Percentiles rank a stretch among this genome's conserved stretches.
These are phyloP conservation scores for Candida quercuum DNA, from an alignment of 805 yeast species.

Conservation along the genomic window DNA sequence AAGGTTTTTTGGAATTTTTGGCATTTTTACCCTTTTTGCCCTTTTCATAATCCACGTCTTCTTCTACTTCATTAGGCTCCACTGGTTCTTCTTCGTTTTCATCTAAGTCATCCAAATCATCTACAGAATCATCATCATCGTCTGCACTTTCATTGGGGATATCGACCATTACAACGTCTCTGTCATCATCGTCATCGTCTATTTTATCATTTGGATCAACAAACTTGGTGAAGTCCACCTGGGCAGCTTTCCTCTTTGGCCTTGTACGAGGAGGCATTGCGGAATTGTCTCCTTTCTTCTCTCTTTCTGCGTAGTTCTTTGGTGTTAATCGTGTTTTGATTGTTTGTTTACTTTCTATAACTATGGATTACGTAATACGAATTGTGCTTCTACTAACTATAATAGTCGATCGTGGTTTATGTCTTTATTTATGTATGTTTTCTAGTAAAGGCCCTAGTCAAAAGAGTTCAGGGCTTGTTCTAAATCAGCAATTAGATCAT, in stretches of 20 bases:
- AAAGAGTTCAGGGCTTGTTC: slow-evolving; percentile 42
- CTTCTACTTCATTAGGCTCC: slow-evolving; percentile 6
- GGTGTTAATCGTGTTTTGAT: no score
- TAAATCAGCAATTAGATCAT: slow-evolving; percentile 74
- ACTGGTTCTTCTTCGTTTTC: slow-evolving; percentile 6
- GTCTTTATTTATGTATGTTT: no score
- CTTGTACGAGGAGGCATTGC: slow-evolving; percentile 1
- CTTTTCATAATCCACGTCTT: slow-evolving; percentile 5
- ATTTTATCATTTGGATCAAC: slow-evolving; percentile 3
- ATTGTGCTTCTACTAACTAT: no score
- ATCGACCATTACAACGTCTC: neutral
- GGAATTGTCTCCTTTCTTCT: no score
- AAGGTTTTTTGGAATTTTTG: neutral
- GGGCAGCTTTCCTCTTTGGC: slow-evolving; percentile 6
- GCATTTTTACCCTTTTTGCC: slow-evolving; percentile 1
- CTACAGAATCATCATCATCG: slow-evolving; percentile 10
- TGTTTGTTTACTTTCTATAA: no score
- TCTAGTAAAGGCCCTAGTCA: neutral
- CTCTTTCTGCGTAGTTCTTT: no score
- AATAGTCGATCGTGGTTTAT: no score
- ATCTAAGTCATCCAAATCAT: slow-evolving; percentile 11
- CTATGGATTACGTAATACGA: no score
- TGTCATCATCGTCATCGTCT: slow-evolving; percentile 7
- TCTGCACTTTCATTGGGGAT: slow-evolving; percentile 5
- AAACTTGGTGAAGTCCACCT: slow-evolving; percentile 4